These are phyloP conservation scores for Ogataea dorogensis DNA, from an alignment of 805 yeast species.

Conservation along the genomic window DNA sequence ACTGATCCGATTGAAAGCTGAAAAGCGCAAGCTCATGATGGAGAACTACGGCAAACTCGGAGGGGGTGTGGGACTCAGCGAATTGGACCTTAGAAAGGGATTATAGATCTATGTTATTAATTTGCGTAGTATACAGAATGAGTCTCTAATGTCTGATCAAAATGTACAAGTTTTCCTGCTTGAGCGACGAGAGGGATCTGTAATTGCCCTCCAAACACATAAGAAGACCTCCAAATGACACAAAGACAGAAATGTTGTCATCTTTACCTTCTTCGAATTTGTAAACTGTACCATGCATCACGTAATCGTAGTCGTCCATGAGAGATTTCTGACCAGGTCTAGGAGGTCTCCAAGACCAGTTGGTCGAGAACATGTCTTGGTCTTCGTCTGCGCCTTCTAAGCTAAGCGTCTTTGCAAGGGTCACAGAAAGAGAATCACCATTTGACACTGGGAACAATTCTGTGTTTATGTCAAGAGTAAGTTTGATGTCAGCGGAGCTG, in stretches of 20 bases:
- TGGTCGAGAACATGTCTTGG: slow-evolving; percentile 47
- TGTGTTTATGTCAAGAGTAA: slow-evolving; percentile 85
- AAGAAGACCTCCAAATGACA: slow-evolving; percentile 93
- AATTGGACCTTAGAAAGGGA: slow-evolving; percentile 66
- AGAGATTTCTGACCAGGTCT: slow-evolving; percentile 77
- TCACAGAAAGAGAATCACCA: slow-evolving; percentile 78
- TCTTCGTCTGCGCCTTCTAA: slow-evolving; percentile 47
- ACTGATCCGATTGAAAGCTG: slow-evolving; percentile 56
- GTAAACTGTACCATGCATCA: slow-evolving; percentile 97
- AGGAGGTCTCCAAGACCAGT: slow-evolving; percentile 80
- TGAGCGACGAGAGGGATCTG: slow-evolving; percentile 80
- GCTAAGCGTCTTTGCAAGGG: slow-evolving; percentile 74
- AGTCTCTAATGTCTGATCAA: slow-evolving; percentile 61
- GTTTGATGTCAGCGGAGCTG: slow-evolving; percentile 72
- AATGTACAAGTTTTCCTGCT: slow-evolving; percentile 91
- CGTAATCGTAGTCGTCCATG: slow-evolving; percentile 97
- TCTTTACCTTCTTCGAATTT: slow-evolving; percentile 83
- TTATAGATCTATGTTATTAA: slow-evolving; percentile 7
- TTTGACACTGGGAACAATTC: slow-evolving; percentile 84
- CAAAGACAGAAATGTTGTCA: slow-evolving; percentile 79
- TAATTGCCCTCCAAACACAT: slow-evolving; percentile 94
- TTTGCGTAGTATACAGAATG: slow-evolving; percentile 9
- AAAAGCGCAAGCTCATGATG: slow-evolving; percentile 57
- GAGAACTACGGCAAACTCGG: slow-evolving; percentile 73
- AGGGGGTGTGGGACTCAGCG: slow-evolving; percentile 73